Evolutionary conservation across 352 stramenopile species (phyloP).

Genomic region (Globisporangium nagaii): DNA sequence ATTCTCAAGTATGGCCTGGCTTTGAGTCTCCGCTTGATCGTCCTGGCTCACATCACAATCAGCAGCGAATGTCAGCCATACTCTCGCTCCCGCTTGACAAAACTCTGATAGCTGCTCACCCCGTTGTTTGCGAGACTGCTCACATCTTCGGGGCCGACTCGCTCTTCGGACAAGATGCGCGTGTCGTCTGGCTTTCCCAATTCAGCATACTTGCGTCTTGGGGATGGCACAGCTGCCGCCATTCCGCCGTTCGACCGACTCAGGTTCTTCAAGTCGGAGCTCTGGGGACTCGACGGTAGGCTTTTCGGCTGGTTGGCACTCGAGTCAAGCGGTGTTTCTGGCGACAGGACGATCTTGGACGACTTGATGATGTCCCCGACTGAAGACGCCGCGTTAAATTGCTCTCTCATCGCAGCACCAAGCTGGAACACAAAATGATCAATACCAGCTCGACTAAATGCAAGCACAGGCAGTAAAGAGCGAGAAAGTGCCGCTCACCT

Average conservation of each 20-base stretch:
- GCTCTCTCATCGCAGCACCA: constrained; percentile 1
- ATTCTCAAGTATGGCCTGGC: constrained; percentile 38
- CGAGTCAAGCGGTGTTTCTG: constrained; percentile 12
- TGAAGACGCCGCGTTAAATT: constrained; percentile 21
- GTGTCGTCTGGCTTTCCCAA: background rate
- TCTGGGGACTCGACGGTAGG: background rate
- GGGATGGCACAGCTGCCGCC: no score
- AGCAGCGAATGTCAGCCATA: background rate
- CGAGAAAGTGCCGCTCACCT: no score
- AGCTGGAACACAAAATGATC: constrained; percentile 5
- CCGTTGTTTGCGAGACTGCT: constrained; percentile 4
- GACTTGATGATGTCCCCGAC: constrained; percentile 43
- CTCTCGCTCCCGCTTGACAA: background rate
- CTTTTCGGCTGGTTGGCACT: constrained; percentile 22
- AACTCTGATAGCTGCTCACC: background rate
- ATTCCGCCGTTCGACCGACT: background rate
- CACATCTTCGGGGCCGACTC: background rate
- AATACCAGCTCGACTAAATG: background rate
- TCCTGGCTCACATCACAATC: background rate
- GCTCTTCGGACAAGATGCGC: background rate
- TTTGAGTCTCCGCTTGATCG: constrained; percentile 6
- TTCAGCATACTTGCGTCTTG: background rate
- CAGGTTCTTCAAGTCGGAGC: background rate
- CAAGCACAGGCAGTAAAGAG: no score
- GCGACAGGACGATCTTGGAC: constrained; percentile 23